Base-by-base conservation (phyloP, 345 rosid genomes). In the Leavenworthia alabamica region DNA sequence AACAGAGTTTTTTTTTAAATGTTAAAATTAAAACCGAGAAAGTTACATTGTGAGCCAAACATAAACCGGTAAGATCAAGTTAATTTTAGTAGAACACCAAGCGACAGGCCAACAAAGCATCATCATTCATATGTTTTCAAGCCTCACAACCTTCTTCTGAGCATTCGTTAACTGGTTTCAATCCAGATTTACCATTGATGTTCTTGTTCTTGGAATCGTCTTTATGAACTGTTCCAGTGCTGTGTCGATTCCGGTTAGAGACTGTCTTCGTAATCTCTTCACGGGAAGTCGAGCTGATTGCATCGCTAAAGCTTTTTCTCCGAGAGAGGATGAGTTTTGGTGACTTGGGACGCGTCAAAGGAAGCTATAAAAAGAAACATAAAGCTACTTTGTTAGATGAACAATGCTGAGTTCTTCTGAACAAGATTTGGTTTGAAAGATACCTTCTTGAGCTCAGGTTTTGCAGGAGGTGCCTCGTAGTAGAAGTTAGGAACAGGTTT, bases 401-500 rank as follows among this genome's bases (percentile, higher is more conserved):
- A 42, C 61, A 42, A 59, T 32, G 61, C 17, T 24, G 15, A 24
- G 29, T 8, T 54, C n/a, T n/a, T n/a, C 52, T 64, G 10, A 50
- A 11, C 41, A 32, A 39, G 20, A 48, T 28, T 62, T 55, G 1
- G 56, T 43, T 60, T 0, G 3, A 52, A 22, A 1, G 9, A 32
- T 83, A 94, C 99, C 99, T 94, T 94, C 80, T 84, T 90, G 37
- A 78, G 80, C 77, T 88, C 89, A 11, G 64, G 62, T 81, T 90
- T 88, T 1, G 88, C 90, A 10, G 99, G 95, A 70, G 99, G 93
- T 0, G 73, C 78, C 64, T 90, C 96, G 15, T 94, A 83, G 80
- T 94, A 90, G 77, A 94, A 94, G 80, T 66, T 84, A 5, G 99
- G 99, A 32, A 94, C 86, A 0, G 99, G 99, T 23, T 90, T 90